Evolutionary conservation across 345 rosid genomes (phyloP).

Genomic region (Turnera subulata): DNA sequence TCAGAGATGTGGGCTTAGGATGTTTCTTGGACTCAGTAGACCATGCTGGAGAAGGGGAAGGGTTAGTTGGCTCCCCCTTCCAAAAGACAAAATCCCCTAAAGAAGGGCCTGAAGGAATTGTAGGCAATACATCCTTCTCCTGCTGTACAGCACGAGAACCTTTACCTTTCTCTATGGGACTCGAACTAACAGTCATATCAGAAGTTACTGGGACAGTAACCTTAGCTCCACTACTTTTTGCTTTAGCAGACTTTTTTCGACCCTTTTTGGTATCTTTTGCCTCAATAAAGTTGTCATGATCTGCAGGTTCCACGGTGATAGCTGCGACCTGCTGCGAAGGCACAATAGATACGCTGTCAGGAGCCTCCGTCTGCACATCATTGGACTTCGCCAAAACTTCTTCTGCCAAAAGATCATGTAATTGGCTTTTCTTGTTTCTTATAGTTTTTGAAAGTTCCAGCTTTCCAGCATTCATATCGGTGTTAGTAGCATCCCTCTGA

Average conservation of each 20-base stretch:
- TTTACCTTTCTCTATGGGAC: conserved; percentile 73
- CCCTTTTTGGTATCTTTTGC: conserved; percentile 85
- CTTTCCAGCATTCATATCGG: conserved; percentile 35
- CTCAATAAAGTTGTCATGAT: conserved; percentile 71
- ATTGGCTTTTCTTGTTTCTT: conserved; percentile 57
- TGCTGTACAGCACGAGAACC: conserved; percentile 50
- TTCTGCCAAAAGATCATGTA: conserved; percentile 67
- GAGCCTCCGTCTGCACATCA: conserved; percentile 41
- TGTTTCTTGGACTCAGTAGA: conserved; percentile 62
- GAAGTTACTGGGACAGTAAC: conserved; percentile 30
- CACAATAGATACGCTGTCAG: conserved; percentile 25
- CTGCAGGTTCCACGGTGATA: conserved; percentile 37
- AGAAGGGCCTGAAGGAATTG: conserved; percentile 88
- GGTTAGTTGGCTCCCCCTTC: conserved; percentile 61
- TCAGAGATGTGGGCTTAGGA: conserved; percentile 62
- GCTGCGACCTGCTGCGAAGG: conserved; percentile 26
- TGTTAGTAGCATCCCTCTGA: conserved; percentile 31
- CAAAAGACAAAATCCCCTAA: conserved; percentile 94
- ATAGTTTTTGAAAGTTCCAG: conserved; percentile 38
- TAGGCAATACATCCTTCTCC: conserved; percentile 66
- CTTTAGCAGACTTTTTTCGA: conserved; percentile 87
- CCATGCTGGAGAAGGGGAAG: conserved; percentile 81
- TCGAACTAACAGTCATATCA: conserved; percentile 47
- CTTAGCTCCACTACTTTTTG: conserved; percentile 60
- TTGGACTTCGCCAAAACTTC: conserved; percentile 54